Conservation (phyloP, 2,329 filamentous ascomycete genomes). For the Trichoderma breve region DNA sequence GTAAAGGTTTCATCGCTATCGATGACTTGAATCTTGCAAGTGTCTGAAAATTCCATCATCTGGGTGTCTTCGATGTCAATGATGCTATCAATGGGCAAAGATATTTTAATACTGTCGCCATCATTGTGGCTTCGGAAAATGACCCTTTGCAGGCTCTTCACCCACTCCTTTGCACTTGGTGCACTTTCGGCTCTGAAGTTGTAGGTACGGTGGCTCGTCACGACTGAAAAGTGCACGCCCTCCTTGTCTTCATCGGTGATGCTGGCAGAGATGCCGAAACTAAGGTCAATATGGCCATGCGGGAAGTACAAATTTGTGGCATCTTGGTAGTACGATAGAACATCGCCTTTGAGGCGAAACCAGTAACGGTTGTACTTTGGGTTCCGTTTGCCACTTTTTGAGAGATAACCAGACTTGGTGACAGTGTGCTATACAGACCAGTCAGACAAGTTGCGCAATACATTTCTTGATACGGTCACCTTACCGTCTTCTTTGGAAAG, state of each 20-base stretch:
- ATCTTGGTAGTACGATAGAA: conserved; percentile 84
- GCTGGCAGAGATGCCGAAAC: conserved; percentile 85
- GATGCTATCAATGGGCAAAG: conserved; percentile 81
- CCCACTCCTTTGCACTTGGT: conserved; percentile 92
- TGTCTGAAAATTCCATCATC: conserved; percentile 88
- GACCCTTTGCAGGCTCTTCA: conserved; percentile 87
- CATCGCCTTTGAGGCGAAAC: conserved; percentile 89
- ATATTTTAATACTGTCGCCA: conserved; percentile 95
- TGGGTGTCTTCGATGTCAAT: conserved; percentile 90
- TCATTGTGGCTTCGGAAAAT: conserved; percentile 96
- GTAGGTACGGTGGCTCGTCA: conserved; percentile 79
- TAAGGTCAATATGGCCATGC: conserved; percentile 84
- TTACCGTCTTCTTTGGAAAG: conserved; percentile 84
- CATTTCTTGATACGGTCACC: conserved; percentile 30
- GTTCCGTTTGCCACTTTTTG: conserved; percentile 84
- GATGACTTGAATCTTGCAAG: conserved; percentile 87
- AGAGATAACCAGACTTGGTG: conserved; percentile 83
- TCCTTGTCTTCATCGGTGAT: conserved; percentile 77
- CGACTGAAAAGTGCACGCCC: conserved; percentile 72
- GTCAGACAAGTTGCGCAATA: conserved; percentile 22
- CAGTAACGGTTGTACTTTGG: conserved; percentile 87
- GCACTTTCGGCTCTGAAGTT: conserved; percentile 86
- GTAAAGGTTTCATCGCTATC: conserved; percentile 94
- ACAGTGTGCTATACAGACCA: conserved; percentile 56
- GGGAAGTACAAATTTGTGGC: conserved; percentile 88